Base-by-base conservation (phyloP, 345 rosid genomes). In the Nasturtium officinale region DNA sequence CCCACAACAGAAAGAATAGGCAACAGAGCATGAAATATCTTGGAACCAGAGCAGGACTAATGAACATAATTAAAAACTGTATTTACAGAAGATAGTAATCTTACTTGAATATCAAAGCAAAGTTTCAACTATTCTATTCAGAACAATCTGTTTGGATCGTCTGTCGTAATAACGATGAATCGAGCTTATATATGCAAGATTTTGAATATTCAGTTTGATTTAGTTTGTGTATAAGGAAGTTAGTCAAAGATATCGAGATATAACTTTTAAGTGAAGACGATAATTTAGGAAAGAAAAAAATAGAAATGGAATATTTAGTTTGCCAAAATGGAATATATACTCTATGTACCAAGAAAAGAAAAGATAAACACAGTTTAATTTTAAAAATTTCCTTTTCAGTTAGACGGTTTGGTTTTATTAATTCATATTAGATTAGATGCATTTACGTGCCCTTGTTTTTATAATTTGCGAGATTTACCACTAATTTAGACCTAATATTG, bases 321-420 rank as follows among this genome's bases (percentile, higher is more conserved):
- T 42, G 5, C 40, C 56, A 53, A 75, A 67, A 33, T 53, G 79
- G 79, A 68, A 68, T 17, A 9, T 76, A 6, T 53, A 76, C 69
- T 5, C 18, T 17, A 45, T 21, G 21, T 45, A 33, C 9, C 51
- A 59, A 60, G 60, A 17, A 50, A 50, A 50, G 38, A 60, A 20
- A 47, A n/a, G 32, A 45, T 67, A 30, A 70, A 58, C 58, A 71
- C 28, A 60, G 38, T 35, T 59, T 21, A 43, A n/a, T 23, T 58
- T 30, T 45, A 10, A 10, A 16, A 11, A 15, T 13, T 61, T 52
- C 40, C 13, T 35, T 51, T 9, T 52, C n/a, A 33, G 3, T 48
- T 33, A 17, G 16, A 13, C 7, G 17, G 48, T 52, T 37, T 51
- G 6, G 1, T 40, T 13, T 40, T 13, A 40, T 40, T 40, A 12